phyloP scores from a whole-genome alignment of 2,329 filamentous ascomycete species.

The Massarina eburnea region DNA sequence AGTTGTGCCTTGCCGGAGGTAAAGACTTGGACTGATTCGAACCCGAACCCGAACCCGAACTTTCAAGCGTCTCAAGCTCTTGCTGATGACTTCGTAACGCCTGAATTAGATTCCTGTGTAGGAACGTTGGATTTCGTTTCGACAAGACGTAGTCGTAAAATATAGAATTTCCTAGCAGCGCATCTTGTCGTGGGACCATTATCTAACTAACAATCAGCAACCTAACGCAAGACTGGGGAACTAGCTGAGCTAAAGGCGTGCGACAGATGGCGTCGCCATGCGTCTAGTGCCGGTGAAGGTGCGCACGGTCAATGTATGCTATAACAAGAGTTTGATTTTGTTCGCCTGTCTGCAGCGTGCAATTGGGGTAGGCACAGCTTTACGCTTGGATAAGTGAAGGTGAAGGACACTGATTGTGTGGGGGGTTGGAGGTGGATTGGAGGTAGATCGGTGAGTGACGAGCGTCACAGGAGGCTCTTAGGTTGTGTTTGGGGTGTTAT shows the following conservation, averaged over 20 bases:
- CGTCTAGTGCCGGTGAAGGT: too few relatives aligned
- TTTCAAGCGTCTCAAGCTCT: conserved; percentile 9
- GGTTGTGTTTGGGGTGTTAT: too few relatives aligned
- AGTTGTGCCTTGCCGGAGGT: conserved; percentile 8
- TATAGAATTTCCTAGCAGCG: conserved; percentile 25
- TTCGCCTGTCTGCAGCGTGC: too few relatives aligned
- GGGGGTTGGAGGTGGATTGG: too few relatives aligned
- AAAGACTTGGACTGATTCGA: too few relatives aligned
- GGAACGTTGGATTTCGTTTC: conserved; percentile 24
- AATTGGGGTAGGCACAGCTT: too few relatives aligned
- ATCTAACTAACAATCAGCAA: conserved; percentile 10
- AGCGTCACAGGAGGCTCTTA: too few relatives aligned
- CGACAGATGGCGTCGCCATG: not conserved
- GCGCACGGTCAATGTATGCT: too few relatives aligned
- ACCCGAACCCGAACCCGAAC: conserved; percentile 4
- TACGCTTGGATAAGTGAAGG: too few relatives aligned
- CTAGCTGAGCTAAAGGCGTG: not conserved
- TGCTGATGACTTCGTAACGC: conserved; percentile 22
- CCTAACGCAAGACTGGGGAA: not conserved
- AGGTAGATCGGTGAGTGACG: too few relatives aligned
- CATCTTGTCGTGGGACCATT: conserved; percentile 25
- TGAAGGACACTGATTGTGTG: too few relatives aligned
- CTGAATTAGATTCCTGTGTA: conserved; percentile 27
- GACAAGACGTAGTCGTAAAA: conserved; percentile 26
- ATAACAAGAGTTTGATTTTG: too few relatives aligned